Conservation (phyloP, 805 yeast species). For the Ogataea neopini region DNA sequence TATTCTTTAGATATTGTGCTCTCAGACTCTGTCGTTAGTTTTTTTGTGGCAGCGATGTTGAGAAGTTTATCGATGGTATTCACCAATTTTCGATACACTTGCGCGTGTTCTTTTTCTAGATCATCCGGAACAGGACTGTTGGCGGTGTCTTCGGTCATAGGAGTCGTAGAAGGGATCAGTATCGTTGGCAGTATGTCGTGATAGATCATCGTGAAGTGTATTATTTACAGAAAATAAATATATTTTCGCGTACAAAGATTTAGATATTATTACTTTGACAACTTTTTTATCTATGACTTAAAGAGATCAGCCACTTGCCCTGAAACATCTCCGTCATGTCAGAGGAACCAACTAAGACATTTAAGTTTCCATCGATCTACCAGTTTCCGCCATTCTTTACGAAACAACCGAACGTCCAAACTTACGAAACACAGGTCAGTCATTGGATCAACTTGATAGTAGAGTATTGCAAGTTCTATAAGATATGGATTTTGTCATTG, state of each 20-base stretch:
- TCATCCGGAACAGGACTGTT: neutral
- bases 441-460: conserved; percentile 74
- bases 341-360: conserved; percentile 7
- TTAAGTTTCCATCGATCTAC: conserved; percentile 53
- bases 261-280: too few relatives aligned
- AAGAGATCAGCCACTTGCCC: too few relatives aligned
- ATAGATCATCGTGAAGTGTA: too few relatives aligned
- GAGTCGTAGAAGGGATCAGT: too few relatives aligned
- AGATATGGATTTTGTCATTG: conserved; percentile 53
- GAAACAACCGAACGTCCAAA: conserved; percentile 78
- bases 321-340: conserved; percentile 7
- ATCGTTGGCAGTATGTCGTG: too few relatives aligned
- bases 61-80: conserved; percentile 36
- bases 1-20: conserved; percentile 7
- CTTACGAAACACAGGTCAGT: conserved; percentile 73
- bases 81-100: conserved; percentile 35
- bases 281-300: too few relatives aligned
- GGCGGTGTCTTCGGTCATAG: neutral
- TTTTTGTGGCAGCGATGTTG: conserved; percentile 15
- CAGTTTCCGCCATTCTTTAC: conserved; percentile 92
- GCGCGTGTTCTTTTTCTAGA: conserved; percentile 34
- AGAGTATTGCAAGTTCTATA: conserved; percentile 56
- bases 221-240: too few relatives aligned
- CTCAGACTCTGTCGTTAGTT: conserved; percentile 6
- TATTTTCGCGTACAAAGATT: neutral